Base-by-base conservation (phyloP, 768 basidiomycete species). In the Hortiboletus campestris region DNA sequence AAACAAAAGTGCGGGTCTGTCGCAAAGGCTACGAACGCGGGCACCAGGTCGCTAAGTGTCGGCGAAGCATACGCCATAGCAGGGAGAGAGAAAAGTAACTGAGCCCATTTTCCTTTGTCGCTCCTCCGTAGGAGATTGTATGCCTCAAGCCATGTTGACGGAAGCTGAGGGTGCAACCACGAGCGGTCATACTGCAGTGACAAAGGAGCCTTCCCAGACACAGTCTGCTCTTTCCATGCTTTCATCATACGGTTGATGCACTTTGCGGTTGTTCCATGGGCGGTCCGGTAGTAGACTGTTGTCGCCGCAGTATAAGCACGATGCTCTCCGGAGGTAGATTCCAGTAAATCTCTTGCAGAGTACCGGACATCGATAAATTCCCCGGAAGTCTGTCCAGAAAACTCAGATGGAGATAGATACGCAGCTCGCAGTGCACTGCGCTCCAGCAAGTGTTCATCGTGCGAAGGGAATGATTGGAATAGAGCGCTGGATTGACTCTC, bases 1-100 rank as follows among this genome's bases (percentile, higher is more conserved):
- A 3, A 17, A 28, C 36, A 7, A 46, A 67, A 56, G 3, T 16
- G 34, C 14, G 61, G 19, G 12, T 59, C 45, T 4, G 62, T 46
- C 1, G 58, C 62, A 50, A 76, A 72, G 1, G 77, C 68, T 13
- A 78, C 44, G 2, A 77, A 49, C 14, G 14, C 34, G 0, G 68
- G 62, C 16, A 74, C 57, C 35, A 72, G 61, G 5, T 57, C 53
- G 3, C 35, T 20, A 4, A 42, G 38, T 0, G 54, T 10, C 2
- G 62, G 40, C 0, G 66, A 68, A 6, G 48, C 45, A 59, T 73
- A 76, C n/a, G 60, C 66, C 64, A 75, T 65, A 5, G 72, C 64
- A 5, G 72, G 58, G 7, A 76, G 58, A 3, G 67, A 63, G 45
- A 77, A 77, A 12, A 65, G 45, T 10, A 76, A 22, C 16, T 56